These are phyloP conservation scores for Talaromyces sp. DNA, from an alignment of 2,329 filamentous ascomycete species.

Conservation along the genomic window DNA sequence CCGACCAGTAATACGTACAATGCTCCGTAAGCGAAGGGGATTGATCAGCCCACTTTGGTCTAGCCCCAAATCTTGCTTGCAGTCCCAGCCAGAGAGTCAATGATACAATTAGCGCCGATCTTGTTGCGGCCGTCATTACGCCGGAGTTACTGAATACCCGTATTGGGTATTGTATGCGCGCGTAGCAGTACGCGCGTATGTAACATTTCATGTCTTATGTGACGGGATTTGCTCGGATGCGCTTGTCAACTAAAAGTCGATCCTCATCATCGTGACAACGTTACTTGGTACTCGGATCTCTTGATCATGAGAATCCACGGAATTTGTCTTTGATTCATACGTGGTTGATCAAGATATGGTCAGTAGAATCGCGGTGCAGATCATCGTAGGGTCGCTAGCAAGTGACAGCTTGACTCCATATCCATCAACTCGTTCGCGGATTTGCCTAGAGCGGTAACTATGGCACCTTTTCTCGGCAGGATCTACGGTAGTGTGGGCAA, in stretches of 20 bases:
- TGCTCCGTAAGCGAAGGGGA: neutral
- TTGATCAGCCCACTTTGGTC: neutral
- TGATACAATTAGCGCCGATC: slow-evolving; percentile 7
- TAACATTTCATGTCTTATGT: neutral
- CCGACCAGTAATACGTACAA: neutral
- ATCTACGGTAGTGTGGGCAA: neutral
- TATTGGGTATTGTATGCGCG: neutral
- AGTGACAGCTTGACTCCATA: too few species aligned
- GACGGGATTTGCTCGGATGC: neutral
- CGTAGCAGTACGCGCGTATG: neutral
- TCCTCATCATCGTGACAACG: neutral
- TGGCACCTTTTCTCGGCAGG: neutral
- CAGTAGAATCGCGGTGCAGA: too few species aligned
- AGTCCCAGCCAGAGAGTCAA: slow-evolving; percentile 1
- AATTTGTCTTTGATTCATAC: neutral
- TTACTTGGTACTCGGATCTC: neutral
- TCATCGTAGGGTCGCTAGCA: too few species aligned
- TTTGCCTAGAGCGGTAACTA: neutral
- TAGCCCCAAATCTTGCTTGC: neutral
- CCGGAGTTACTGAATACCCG: neutral
- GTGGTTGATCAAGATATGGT: too few species aligned
- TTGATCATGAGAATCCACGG: neutral
- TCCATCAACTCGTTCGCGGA: neutral
- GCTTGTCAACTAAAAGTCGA: neutral
- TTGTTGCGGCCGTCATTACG: neutral